These are phyloP conservation scores for Phoma sp. DNA, from an alignment of 2,329 filamentous ascomycete genomes.

Conservation along the genomic window DNA sequence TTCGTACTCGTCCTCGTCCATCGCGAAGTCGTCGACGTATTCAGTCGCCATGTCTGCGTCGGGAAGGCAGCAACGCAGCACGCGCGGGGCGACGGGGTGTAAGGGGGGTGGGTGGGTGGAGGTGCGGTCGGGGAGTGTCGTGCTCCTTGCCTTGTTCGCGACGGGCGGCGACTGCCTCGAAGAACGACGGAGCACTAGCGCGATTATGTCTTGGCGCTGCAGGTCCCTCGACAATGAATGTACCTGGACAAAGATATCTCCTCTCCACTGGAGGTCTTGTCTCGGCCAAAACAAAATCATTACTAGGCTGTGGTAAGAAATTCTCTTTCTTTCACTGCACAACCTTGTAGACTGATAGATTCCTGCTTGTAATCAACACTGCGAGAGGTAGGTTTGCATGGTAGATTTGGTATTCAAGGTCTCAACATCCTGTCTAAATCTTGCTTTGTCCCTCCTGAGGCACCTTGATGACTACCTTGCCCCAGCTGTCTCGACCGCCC, in stretches of 20 bases:
- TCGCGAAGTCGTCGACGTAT: conserved; percentile 68
- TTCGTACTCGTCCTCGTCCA: conserved; percentile 68
- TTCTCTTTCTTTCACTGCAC: too few species aligned
- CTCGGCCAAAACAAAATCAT: too few species aligned
- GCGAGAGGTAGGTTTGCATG: not conserved
- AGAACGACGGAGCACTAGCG: conserved; percentile 23
- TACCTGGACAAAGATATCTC: too few species aligned
- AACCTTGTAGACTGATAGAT: not conserved
- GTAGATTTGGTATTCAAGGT: not conserved
- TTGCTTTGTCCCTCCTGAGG: conserved; percentile 62
- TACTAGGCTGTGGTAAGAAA: too few species aligned
- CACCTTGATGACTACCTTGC: conserved; percentile 91
- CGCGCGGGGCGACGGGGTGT: conserved; percentile 11
- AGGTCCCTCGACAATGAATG: too few species aligned
- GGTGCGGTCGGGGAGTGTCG: conserved; percentile 18
- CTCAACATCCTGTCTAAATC: conserved; percentile 27
- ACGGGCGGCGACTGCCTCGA: conserved; percentile 34
- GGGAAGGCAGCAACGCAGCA: conserved; percentile 1
- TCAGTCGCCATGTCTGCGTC: conserved; percentile 60
- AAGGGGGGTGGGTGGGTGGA: conserved; percentile 21
- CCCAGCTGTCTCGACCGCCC: conserved; percentile 86
- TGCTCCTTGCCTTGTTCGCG: conserved; percentile 31
- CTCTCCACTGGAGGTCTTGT: too few species aligned
- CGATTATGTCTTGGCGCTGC: conserved; percentile 5
- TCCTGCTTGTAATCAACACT: not conserved